Evolutionary conservation across 768 basidiomycete genomes (phyloP), one percentile per base, ranked within the genome.

Genomic region (Daedaleopsis nitida): DNA sequence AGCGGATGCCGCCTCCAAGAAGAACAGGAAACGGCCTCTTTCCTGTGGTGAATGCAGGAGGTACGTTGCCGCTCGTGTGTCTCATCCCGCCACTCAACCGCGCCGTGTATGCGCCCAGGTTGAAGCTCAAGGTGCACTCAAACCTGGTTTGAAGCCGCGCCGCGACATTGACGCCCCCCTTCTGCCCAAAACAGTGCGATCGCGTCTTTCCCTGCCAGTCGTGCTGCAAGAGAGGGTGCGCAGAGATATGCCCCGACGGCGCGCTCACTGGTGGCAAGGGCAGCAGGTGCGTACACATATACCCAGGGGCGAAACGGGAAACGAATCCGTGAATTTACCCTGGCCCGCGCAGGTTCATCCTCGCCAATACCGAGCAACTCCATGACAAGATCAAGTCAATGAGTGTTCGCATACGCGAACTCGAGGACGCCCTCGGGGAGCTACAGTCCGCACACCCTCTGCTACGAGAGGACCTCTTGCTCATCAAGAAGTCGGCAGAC

Each of bases 191-290:
- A 1, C 64, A 64, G 74, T 88, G 86, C 66, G 83, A 80, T 68
- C 84, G 86, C 61, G 78, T 82, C 59, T 89, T 88, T 75, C 86
- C 86, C 48, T 88, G 86, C 75, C 70, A 73, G 42, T 74, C 69
- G 19, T 77, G 74, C 52, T 71, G 71, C 60, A 74, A 74, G 70
- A 68, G 72, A 53, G 79, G 88, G 37, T 65, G 68, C 47, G 60
- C 54, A 38, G 67, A 64, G 24, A 66, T 65, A 54, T 60, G 61
- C 53, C 58, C 57, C 39, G 70, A 70, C 45, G 87, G 86, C 16
- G 86, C 86, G 23, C 76, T 89, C 39, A 88, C 86, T 6, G 88
- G 87, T 10, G 88, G 88, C 58, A 88, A 87, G 69, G 87, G 87
- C n/a, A 89, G 88, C 73, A 79, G 87, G 87, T 86, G 64, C 44